Base-by-base conservation (phyloP, 805 yeast genomes). In the Nakazawaea ambrosiae region DNA sequence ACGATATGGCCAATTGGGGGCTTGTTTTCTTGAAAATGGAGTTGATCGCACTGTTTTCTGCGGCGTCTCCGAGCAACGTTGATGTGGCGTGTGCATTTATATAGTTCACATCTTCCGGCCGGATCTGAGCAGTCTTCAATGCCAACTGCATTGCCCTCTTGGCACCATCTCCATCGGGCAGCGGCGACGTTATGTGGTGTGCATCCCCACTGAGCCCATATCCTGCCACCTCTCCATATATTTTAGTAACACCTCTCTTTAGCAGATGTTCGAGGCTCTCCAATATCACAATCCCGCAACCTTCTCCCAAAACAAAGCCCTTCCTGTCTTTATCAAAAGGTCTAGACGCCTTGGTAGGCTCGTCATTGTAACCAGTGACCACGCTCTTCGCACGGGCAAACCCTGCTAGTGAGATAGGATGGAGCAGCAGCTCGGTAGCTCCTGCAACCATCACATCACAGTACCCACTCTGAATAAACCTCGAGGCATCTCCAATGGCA, bases 41-140 rank as follows among this genome's bases (percentile, higher is more conserved):
- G 33, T 63, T 56, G 35, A 92, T 78, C 3, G 97, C 97, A 30
- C 55, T 54, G 49, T 82, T 77, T 53, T 92, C 99, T 1, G 96
- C 92, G 15, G 76, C 61, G 52, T 92, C 99, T 4, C 99, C 99
- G 3, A 89, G 60, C 5, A 66, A 62, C 0, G 99, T 92, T 0
- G 96, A 85, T 0, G 99, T 92, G 0, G 99, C 98, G 58, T 92
- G 99, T 2, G 98, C 97, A 58, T 94, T 92, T 33, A 92, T 68
- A 51, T 88, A 92, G 32, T 73, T 87, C 15, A 90, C 66, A 2
- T 73, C 65, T 3, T 50, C 31, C 0, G 78, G 68, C 1, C 54
- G 53, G 2, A 80, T 41, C 1, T 65, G 65, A 1, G 80, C 78
- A 14, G 65, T 60, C 19, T 61, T 54, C 19, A 89, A 45, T 0